These are phyloP conservation scores for Acanthamoeba quina DNA, from an alignment of 208 protist species.

Conservation along the genomic window DNA sequence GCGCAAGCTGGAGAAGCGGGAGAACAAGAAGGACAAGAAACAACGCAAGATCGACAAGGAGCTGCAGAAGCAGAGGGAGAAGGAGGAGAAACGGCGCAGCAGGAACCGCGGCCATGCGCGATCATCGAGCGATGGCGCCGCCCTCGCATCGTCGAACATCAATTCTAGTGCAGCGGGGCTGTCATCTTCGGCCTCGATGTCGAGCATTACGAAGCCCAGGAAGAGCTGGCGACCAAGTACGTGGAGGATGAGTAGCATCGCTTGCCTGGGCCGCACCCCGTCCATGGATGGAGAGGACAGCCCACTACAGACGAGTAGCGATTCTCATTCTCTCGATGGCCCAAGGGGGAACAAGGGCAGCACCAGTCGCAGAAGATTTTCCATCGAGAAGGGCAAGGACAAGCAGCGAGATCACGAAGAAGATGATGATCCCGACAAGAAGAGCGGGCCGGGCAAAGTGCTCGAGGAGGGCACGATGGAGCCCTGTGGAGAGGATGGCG, in stretches of 20 bases:
- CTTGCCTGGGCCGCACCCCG: background rate
- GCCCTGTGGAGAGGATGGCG: background rate
- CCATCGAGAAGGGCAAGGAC: background rate
- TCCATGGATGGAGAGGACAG: background rate
- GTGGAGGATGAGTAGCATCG: background rate
- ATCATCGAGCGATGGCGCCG: background rate
- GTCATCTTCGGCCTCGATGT: background rate
- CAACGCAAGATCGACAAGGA: background rate
- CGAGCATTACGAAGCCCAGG: background rate
- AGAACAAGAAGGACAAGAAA: background rate
- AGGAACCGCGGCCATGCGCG: background rate
- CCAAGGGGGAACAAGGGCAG: background rate
- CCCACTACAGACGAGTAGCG: background rate
- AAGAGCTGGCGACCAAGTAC: background rate
- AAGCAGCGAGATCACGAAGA: background rate
- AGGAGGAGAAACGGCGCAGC: constrained; percentile 8
- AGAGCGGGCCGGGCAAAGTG: background rate
- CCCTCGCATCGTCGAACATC: background rate
- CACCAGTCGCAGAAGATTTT: background rate
- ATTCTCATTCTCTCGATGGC: background rate
- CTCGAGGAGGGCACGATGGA: background rate
- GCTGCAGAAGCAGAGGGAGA: background rate
- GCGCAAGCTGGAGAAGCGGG: background rate
- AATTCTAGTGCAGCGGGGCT: background rate
- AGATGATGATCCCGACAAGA: background rate